Percentiles rank a stretch among this genome's conserved stretches.
Conservation (phyloP, 2,329 filamentous ascomycete genomes). For the Zymoseptoria passerinii region DNA sequence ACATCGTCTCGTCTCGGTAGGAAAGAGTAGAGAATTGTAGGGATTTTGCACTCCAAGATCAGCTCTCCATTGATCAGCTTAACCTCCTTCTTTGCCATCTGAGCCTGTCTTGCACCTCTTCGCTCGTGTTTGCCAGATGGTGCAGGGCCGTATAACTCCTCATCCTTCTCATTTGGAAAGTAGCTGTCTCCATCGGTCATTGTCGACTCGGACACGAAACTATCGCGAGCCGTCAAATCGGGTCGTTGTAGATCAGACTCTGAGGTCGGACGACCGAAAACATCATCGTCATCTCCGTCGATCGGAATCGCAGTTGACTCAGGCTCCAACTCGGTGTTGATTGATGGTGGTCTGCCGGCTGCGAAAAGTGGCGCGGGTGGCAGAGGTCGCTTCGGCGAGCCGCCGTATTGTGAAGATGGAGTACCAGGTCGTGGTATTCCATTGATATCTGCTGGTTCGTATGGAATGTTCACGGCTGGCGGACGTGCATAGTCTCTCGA, state of each 20-base stretch:
- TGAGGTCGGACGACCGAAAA: slow-evolving; percentile 59
- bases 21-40: slow-evolving; percentile 96
- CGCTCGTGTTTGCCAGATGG: slow-evolving; percentile 80
- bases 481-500: slow-evolving; percentile 61
- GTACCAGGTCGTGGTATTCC: slow-evolving; percentile 86
- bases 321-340: slow-evolving; percentile 28
- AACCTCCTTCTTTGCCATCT: slow-evolving; percentile 90
- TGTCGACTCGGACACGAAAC: slow-evolving; percentile 54
- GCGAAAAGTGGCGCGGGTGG: slow-evolving; percentile 83
- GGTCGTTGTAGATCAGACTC: slow-evolving; percentile 46
- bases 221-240: slow-evolving; percentile 54
- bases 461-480: slow-evolving; percentile 61
- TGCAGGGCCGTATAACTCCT: slow-evolving; percentile 66
- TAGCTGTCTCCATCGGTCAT: slow-evolving; percentile 56
- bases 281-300: slow-evolving; percentile 42
- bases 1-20: slow-evolving; percentile 83
- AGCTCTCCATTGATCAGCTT: slow-evolving; percentile 95
- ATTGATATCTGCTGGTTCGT: slow-evolving; percentile 82
- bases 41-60: slow-evolving; percentile 97
- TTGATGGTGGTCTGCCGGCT: slow-evolving; percentile 40
- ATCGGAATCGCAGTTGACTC: slow-evolving; percentile 67
- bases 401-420: slow-evolving; percentile 78
- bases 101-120: slow-evolving; percentile 74
- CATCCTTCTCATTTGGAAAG: slow-evolving; percentile 44
- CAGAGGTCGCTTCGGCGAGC: slow-evolving; percentile 76